Evolutionary conservation across 1,284 basidiomycete genomes (phyloP).

Genomic region (Farysia itapuensis): DNA sequence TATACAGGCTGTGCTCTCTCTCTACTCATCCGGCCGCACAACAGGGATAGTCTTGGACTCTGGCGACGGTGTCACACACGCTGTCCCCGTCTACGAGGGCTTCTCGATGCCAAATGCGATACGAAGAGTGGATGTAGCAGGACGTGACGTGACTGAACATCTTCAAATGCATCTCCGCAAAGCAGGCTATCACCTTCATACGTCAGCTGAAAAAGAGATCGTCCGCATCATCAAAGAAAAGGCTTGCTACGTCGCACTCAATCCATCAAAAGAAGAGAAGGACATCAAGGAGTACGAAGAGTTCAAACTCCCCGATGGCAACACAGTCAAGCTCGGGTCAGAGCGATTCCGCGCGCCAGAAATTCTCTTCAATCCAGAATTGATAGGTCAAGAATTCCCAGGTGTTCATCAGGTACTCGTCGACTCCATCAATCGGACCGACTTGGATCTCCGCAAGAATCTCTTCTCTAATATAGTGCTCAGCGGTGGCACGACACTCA

Average conservation of each 20-base stretch:
- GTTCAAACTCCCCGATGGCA: slow-evolving; percentile 92
- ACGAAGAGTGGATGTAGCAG: slow-evolving; percentile 89
- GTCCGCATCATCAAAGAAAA: slow-evolving; percentile 98
- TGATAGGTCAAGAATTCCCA: slow-evolving; percentile 92
- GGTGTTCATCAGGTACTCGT: slow-evolving; percentile 86
- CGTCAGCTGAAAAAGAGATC: slow-evolving; percentile 94
- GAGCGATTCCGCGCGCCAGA: slow-evolving; percentile 97
- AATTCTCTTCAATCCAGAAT: slow-evolving; percentile 95
- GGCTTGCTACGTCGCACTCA: slow-evolving; percentile 89
- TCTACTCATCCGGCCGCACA: slow-evolving; percentile 98
- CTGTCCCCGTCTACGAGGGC: slow-evolving; percentile 97
- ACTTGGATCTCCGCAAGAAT: slow-evolving; percentile 84
- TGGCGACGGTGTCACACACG: slow-evolving; percentile 97
- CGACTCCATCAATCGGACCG: slow-evolving; percentile 64
- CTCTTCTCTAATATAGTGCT: slow-evolving; percentile 96
- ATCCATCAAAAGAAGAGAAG: slow-evolving; percentile 92
- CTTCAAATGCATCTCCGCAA: slow-evolving; percentile 91
- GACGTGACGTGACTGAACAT: slow-evolving; percentile 91
- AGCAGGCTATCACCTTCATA: slow-evolving; percentile 90
- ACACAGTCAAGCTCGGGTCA: slow-evolving; percentile 86
- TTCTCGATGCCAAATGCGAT: slow-evolving; percentile 99
- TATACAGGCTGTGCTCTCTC: slow-evolving; percentile 91
- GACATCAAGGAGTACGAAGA: slow-evolving; percentile 73
- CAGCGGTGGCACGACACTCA: slow-evolving; percentile 85
- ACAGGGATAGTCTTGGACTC: slow-evolving; percentile 98